Base-by-base conservation (phyloP, 208 protist species). In the Trypanosoma caninum region DNA sequence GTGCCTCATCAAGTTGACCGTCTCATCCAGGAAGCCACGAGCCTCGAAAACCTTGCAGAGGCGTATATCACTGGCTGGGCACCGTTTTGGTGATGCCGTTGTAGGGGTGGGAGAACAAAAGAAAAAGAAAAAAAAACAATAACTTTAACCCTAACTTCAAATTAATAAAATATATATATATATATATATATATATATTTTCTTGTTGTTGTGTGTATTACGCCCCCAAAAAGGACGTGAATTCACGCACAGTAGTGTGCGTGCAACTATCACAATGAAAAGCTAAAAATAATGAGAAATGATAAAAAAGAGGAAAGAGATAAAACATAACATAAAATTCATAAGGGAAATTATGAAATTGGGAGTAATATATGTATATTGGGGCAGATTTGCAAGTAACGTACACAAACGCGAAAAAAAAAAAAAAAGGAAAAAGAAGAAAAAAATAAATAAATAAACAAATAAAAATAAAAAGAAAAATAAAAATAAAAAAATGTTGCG, bases 1-100 rank as follows among this genome's bases (percentile, higher is more conserved):
- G 86, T 95, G 0, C 64, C 74, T 13, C 74, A 84, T 37, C 91
- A 97, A 61, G 91, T 97, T n/a, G 84, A 97, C 28, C 78, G 80
- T 1, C 84, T 97, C 20, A 93, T 97, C 47, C 76, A 87, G 20
- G 89, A 95, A 64, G 88, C 91, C 9, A 95, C 89, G 7, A 89
- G 83, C 52, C 72, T 94, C 9, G 81, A 95, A 41, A 97, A 97
- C 53, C 59, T 97, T 0, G 74, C 85, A 0, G 88, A 94, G 31
- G 91, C 91, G 7, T 97, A 89, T 62, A 74, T 96, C 35, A 93
- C 84, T 2, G 91, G 91, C 0, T 97, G 91, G 91, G 87, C 85
- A 28, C 91, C 91, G 7, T 97, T 94, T 69, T 93, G 87, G 91
- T 97, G 82, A 31, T 40, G 10, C 13, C 35, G 35, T 13, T 16